Conservation (phyloP, 345 rosid genomes). For the Euphorbia tirucalli region DNA sequence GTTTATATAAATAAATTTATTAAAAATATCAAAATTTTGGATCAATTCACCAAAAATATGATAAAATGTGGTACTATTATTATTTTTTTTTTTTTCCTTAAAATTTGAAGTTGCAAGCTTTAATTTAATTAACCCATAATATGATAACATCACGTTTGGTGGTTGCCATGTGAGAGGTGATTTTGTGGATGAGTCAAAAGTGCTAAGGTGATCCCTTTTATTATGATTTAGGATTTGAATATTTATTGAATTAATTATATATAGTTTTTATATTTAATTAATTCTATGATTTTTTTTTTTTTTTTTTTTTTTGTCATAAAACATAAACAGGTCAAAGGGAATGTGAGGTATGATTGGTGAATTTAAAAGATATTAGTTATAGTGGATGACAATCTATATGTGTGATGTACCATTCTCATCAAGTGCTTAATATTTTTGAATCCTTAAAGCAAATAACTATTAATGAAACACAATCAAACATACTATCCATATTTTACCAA, state of each 20-base stretch:
- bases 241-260: no score
- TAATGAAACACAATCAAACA: conserved; percentile 10
- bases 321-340: neutral
- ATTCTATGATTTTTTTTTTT: neutral
- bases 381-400: conserved; percentile 15
- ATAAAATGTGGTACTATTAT: neutral
- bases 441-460: neutral
- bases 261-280: no score
- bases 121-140: no score
- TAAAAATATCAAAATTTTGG: no score
- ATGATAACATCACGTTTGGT: neutral
- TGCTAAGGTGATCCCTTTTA: neutral
- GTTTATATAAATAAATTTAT: no score
- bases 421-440: conserved; percentile 8
- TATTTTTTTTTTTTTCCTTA: no score
- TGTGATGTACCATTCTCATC: neutral
- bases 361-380: neutral
- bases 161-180: conserved; percentile 16
- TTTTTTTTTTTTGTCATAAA: neutral
- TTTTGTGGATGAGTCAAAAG: conserved; percentile 19
- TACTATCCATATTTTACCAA: neutral
- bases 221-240: neutral
- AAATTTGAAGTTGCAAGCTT: no score
- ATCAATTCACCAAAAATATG: no score
- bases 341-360: conserved; percentile 13